Base-by-base conservation (phyloP, 2,329 filamentous ascomycete species). In the Claviceps paspali region DNA sequence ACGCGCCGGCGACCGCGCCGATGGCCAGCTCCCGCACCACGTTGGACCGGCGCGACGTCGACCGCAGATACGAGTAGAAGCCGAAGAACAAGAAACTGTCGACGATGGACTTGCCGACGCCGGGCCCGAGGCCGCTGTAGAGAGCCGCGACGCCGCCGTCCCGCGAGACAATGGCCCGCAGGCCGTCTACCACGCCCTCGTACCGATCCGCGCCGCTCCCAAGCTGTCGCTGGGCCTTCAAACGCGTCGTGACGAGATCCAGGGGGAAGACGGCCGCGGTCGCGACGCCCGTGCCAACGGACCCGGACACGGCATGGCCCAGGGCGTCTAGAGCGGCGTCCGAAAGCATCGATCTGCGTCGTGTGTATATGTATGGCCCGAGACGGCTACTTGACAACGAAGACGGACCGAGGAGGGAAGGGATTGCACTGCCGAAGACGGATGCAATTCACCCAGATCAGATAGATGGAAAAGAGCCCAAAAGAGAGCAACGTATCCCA, bases 71-170 rank as follows among this genome's bases (percentile, higher is more conserved):
- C 43, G 68, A 82, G 59, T 93, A 92, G 41, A 82, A 79, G 14
- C 88, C 68, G 60, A 92, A 92, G 64, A 92, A 92, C 36, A 92
- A 65, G 52, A 91, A 88, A 39, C 79, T 82, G 60, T 91, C 84
- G 22, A 74, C 67, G 17, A 78, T 65, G 18, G 73, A 76, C 55
- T 82, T 84, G 49, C 63, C 66, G 9, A 79, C 73, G 50, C 82
- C 79, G 26, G 71, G 67, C 6, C 66, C 59, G 2, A 81, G 55
- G 19, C 79, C 79, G 18, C 64, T 68, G 52, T 82, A 94, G 45
- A 93, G 77, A 1, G 79, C 82, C 36, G 55, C 52, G 14, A 78
- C 45, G 3, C 81, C 76, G n/a, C 82, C 83, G 55, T 86, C 81
- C 23, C 70, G 64, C 24, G 64, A 60, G 49, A 79, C 80, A 45